Evolutionary conservation across 495 filamentous ascomycete genomes (phyloP).

Genomic region (Hyaloscypha hepaticicola): DNA sequence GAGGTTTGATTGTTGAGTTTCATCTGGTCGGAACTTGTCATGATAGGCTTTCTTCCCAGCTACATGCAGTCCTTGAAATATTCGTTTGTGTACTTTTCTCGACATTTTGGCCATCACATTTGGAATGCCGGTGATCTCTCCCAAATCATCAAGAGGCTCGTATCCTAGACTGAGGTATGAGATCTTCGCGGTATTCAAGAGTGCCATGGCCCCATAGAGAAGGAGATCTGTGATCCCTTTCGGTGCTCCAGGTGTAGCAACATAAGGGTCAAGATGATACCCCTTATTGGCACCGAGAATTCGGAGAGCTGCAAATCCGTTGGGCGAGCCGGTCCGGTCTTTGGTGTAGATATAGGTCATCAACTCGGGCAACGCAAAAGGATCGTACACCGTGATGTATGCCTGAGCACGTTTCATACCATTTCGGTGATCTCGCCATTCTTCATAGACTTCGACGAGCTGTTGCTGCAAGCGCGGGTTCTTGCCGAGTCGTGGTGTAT

Average conservation of each 20-base stretch:
- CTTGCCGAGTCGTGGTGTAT: constrained; percentile 35
- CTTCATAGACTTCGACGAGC: constrained; percentile 39
- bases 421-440: constrained; percentile 41
- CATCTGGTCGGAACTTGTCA: constrained; percentile 44
- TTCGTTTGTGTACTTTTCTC: constrained; percentile 33
- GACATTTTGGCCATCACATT: constrained; percentile 32
- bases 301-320: constrained; percentile 44
- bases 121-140: constrained; percentile 37
- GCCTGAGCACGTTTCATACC: constrained; percentile 33
- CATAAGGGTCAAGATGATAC: constrained; percentile 46
- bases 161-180: constrained; percentile 44
- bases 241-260: constrained; percentile 38
- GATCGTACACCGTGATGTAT: constrained; percentile 46
- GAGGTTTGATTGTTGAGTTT: constrained; percentile 32
- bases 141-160: constrained; percentile 37
- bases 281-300: constrained; percentile 37
- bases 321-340: constrained; percentile 33
- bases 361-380: constrained; percentile 40
- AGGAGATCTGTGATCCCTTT: constrained; percentile 44
- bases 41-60: constrained; percentile 45
- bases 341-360: constrained; percentile 47
- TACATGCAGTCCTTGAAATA: constrained; percentile 38
- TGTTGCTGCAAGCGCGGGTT: constrained; percentile 35
- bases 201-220: constrained; percentile 40
- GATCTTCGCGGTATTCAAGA: constrained; percentile 34